Conservation (phyloP, 768 basidiomycete species). For the Leccinellum rugosiceps region DNA sequence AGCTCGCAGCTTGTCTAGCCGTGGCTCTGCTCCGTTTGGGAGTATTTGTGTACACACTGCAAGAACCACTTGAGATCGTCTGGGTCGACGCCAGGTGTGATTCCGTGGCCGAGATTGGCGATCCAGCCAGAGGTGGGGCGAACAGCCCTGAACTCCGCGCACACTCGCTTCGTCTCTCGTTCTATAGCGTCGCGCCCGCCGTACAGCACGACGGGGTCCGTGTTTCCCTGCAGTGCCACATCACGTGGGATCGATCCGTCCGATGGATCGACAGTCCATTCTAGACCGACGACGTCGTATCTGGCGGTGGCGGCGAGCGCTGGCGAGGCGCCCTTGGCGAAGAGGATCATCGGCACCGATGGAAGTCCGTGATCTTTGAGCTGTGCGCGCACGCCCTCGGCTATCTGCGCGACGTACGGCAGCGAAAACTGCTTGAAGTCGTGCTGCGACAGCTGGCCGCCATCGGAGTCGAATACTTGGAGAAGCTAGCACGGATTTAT, state of each 20-base stretch:
- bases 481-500: slow-evolving; percentile 55
- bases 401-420: slow-evolving; percentile 74
- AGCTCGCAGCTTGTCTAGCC: not conserved
- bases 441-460: slow-evolving; percentile 84
- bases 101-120: slow-evolving; percentile 94
- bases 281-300: slow-evolving; percentile 88
- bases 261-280: slow-evolving; percentile 84
- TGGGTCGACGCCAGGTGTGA: slow-evolving; percentile 93
- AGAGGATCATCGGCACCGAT: slow-evolving; percentile 79
- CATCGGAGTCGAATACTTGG: slow-evolving; percentile 98
- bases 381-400: slow-evolving; percentile 57
- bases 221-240: slow-evolving; percentile 85
- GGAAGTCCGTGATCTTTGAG: slow-evolving; percentile 55
- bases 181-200: slow-evolving; percentile 88
- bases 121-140: slow-evolving; percentile 79
- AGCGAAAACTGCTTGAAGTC: slow-evolving; percentile 85
- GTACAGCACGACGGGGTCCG: slow-evolving; percentile 86
- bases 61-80: slow-evolving; percentile 92
- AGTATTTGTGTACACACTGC: slow-evolving; percentile 85
- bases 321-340: slow-evolving; percentile 91
- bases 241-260: slow-evolving; percentile 56
- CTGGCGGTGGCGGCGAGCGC: slow-evolving; percentile 64
- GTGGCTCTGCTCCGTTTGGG: slow-evolving; percentile 29
- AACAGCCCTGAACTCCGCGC: slow-evolving; percentile 59
- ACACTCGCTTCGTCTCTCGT: slow-evolving; percentile 77